These are phyloP conservation scores for Aspergillus egyptiacus DNA, from an alignment of 495 filamentous ascomycete species.

Conservation along the genomic window DNA sequence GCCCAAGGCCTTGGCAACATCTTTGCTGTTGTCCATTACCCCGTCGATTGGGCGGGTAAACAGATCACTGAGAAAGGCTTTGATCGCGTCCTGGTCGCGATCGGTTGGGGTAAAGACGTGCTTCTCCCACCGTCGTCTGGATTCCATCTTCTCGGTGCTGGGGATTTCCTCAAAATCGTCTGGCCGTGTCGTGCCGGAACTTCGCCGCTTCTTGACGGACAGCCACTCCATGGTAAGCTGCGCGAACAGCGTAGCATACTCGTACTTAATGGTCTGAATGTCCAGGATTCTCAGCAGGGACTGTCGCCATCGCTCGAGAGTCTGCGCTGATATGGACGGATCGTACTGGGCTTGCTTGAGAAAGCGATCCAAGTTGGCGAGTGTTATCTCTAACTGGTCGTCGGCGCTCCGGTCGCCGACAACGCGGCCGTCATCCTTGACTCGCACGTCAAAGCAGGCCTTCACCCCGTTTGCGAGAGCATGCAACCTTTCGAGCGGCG, in stretches of 20 bases:
- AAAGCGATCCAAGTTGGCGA: conserved; percentile 12
- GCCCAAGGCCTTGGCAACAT: not conserved
- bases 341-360: conserved; percentile 14
- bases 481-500: not conserved
- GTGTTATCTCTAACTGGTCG: not conserved
- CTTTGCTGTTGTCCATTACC: not conserved
- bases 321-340: conserved; percentile 9
- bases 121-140: conserved; percentile 10
- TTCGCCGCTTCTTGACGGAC: conserved; percentile 1
- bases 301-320: conserved; percentile 8
- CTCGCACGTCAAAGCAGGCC: conserved; percentile 8
- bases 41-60: not conserved
- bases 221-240: conserved; percentile 18
- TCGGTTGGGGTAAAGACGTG: conserved; percentile 4
- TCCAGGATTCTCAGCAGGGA: conserved; percentile 8
- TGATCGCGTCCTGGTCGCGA: not conserved
- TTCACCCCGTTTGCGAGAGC: conserved; percentile 5
- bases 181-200: not conserved
- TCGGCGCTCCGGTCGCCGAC: not conserved
- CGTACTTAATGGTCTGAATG: conserved; percentile 13
- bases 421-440: conserved; percentile 6
- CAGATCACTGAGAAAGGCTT: conserved; percentile 4
- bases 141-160: conserved; percentile 1
- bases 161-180: conserved; percentile 6
- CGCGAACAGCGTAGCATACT: conserved; percentile 13